Percentiles rank a stretch among this genome's conserved stretches.
These are phyloP conservation scores for Rosellinia necatrix DNA, from an alignment of 2,329 filamentous ascomycete genomes.

Conservation along the genomic window DNA sequence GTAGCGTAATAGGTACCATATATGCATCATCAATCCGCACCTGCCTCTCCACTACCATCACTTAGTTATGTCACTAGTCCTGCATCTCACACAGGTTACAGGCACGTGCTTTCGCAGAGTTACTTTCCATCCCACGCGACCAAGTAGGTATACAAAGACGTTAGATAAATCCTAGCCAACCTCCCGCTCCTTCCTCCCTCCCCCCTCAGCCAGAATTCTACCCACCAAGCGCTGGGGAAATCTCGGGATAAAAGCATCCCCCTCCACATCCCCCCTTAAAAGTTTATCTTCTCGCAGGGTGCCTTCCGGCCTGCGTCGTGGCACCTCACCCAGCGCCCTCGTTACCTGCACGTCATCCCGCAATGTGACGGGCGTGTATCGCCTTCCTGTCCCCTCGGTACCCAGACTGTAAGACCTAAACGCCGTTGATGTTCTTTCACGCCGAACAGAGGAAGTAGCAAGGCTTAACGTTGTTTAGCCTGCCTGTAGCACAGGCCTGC, in stretches of 20 bases:
- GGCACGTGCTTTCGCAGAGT: no score
- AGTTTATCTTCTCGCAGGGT: no score
- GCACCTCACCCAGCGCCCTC: slow-evolving; percentile 13
- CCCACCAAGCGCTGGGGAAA: no score
- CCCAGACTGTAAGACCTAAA: no score
- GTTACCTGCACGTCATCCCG: neutral
- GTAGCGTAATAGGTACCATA: neutral
- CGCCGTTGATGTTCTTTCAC: no score
- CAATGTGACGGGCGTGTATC: neutral
- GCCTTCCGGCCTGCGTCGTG: slow-evolving; percentile 17
- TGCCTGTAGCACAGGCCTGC: no score
- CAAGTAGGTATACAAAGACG: neutral
- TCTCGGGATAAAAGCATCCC: slow-evolving; percentile 19
- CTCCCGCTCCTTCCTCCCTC: no score
- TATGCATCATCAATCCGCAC: neutral
- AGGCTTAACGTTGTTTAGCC: no score
- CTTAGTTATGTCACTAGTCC: neutral
- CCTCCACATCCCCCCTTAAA: no score
- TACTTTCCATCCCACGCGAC: neutral
- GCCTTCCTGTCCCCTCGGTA: neutral
- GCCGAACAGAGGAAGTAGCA: no score
- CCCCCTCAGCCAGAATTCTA: no score
- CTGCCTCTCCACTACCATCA: neutral
- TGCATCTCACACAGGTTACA: neutral
- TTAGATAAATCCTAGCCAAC: no score